A percentile compares a stretch with the other conserved stretches of the same genome.
These are phyloP conservation scores for Trifolium subterraneum DNA, from an alignment of 306 rosid species.

Conservation along the genomic window DNA sequence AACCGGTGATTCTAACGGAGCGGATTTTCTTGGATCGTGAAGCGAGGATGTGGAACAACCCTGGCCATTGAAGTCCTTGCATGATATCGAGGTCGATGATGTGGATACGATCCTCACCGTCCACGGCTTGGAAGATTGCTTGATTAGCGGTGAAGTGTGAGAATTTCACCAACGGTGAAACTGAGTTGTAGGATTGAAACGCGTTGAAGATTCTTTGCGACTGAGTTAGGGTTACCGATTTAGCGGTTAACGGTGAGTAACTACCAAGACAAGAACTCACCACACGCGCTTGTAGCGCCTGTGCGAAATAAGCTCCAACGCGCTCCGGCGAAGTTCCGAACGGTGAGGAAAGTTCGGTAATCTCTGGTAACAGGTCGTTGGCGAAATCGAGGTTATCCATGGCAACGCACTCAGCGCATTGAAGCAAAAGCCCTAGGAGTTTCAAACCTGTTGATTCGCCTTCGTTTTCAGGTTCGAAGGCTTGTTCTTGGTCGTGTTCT, in stretches of 20 bases:
- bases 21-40: constrained; percentile 82
- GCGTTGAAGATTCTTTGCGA: constrained; percentile 84
- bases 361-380: constrained; percentile 81
- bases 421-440: constrained; percentile 78
- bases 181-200: constrained; percentile 87
- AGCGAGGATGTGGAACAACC: constrained; percentile 92
- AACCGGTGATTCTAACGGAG: constrained; percentile 86
- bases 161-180: constrained; percentile 84
- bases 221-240: constrained; percentile 58
- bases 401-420: constrained; percentile 96
- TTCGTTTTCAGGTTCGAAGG: constrained; percentile 30
- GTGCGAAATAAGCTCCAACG: constrained; percentile 86
- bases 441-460: constrained; percentile 71
- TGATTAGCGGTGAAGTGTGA: constrained; percentile 99
- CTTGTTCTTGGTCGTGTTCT: constrained; percentile 36
- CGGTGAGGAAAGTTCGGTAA: constrained; percentile 85
- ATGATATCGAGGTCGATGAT: constrained; percentile 92
- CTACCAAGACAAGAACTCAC: constrained; percentile 75
- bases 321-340: constrained; percentile 90
- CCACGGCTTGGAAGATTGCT: constrained; percentile 88
- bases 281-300: constrained; percentile 92
- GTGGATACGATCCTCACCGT: constrained; percentile 94
- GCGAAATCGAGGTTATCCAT: constrained; percentile 78
- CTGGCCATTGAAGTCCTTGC: constrained; percentile 99
- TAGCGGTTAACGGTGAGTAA: constrained; percentile 65